Base-by-base conservation (phyloP, 306 rosid species). In the Hippophae gyantsensis region DNA sequence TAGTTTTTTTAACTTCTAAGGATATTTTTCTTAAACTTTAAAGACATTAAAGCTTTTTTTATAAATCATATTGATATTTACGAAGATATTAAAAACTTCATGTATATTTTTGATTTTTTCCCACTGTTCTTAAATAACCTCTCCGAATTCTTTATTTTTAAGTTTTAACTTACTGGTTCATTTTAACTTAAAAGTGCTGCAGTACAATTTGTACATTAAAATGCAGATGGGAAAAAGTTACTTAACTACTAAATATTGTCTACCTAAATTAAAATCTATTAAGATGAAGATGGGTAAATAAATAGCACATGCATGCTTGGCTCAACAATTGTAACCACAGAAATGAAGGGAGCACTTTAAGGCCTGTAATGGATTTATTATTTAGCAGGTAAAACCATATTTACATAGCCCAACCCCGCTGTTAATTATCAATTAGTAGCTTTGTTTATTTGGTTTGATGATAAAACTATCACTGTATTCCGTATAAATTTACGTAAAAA, bases 321-420 rank as follows among this genome's bases (percentile, higher is more conserved):
- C 65, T 79, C 63, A 72, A 60, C 46, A 80, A 72, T 61, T 48
- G 43, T 62, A 72, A 43, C 93, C 86, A 78, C 85, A 75, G 48
- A 74, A 71, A 61, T 48, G 58, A 40, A 66, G 51, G 86, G 95
- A 80, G 86, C 92, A 84, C 86, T 68, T 58, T 43, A 67, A 75
- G 83, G 59, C 73, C 81, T 64, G 23, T 18, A 18, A 32, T 32
- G 38, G 38, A 32, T 65, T 51, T 72, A 46, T 68, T 62, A 73
- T 79, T 75, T 61, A 72, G 74, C 61, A 71, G 76, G 66, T 81
- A 69, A 65, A 72, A 68, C 62, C 66, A 71, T 69, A 63, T 32
- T 32, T 32, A 32, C 38, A 4, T 32, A 32, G 23, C 23, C 23
- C 38, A 32, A 4, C 3, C 3, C 38, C 5, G 38, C 5, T 32